A percentile compares a stretch with the other conserved stretches of the same genome.
These are phyloP conservation scores for Solanum rostratum DNA, from an alignment of 257 asterid species.

Conservation along the genomic window DNA sequence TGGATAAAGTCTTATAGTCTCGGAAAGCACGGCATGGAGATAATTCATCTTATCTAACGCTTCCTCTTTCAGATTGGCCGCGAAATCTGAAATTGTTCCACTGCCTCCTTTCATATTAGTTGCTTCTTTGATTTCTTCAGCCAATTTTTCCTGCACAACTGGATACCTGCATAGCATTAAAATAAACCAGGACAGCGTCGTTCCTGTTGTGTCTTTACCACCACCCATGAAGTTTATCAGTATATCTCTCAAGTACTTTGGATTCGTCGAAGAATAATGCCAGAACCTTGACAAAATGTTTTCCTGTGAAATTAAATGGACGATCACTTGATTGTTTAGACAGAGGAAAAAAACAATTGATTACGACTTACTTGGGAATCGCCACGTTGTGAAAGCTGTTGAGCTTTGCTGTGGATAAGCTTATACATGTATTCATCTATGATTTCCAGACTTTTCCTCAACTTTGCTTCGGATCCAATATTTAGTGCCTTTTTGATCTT, in stretches of 20 bases:
- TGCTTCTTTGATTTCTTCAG: constrained; percentile 25
- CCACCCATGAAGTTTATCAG: constrained; percentile 27
- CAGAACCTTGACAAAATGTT: constrained; percentile 51
- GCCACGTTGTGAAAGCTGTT: constrained; percentile 15
- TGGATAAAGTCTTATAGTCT: constrained; percentile 52
- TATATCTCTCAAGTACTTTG: constrained; percentile 44
- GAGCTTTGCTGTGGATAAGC: constrained; percentile 32
- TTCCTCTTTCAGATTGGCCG: constrained; percentile 20
- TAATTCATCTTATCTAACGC: constrained; percentile 50
- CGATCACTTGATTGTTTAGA: neutral
- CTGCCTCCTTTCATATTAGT: constrained; percentile 1
- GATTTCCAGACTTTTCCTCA: constrained; percentile 28
- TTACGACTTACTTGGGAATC: constrained; percentile 8
- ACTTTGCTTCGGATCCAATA: constrained; percentile 37
- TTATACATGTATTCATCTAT: constrained; percentile 31
- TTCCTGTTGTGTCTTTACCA: neutral
- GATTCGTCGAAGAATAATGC: constrained; percentile 28
- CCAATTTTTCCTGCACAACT: constrained; percentile 37
- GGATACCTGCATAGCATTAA: constrained; percentile 51
- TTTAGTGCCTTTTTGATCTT: constrained; percentile 34
- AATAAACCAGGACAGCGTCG: constrained; percentile 51
- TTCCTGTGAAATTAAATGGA: constrained; percentile 1
- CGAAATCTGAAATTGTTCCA: constrained; percentile 19
- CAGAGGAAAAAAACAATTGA: neutral
- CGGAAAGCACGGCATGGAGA: constrained; percentile 48